Conservation (phyloP, 148 eudicot species). For the Amaranthus hypochondriacus region DNA sequence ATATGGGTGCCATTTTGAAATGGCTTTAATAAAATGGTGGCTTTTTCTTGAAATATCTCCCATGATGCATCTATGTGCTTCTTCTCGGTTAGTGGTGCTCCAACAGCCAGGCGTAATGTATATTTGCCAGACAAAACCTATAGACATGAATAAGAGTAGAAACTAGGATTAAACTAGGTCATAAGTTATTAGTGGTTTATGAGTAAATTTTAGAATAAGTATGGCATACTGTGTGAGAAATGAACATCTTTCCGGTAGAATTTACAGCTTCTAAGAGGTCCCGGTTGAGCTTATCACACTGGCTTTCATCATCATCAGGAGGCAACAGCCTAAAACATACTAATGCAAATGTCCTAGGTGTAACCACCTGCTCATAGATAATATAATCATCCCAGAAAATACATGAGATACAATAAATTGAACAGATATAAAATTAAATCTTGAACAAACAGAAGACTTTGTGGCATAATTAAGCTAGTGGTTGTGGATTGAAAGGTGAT, state of each 20-base stretch:
- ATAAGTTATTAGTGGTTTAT: neutral
- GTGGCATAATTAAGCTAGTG: no score
- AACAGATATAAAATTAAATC: no score
- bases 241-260: constrained; percentile 71
- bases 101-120: constrained; percentile 65
- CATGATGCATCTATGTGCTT: constrained; percentile 69
- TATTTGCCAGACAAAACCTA: constrained; percentile 76
- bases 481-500: no score
- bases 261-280: constrained; percentile 76
- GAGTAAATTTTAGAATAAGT: neutral
- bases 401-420: neutral
- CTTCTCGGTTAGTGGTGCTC: constrained; percentile 90
- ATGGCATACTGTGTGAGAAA: constrained; percentile 71
- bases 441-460: no score
- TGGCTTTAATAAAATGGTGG: constrained; percentile 40
- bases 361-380: constrained; percentile 51
- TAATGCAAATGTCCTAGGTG: constrained; percentile 69
- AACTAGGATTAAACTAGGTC: neutral
- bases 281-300: constrained; percentile 55
- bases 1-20: neutral
- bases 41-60: constrained; percentile 67
- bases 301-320: constrained; percentile 33
- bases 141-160: neutral
- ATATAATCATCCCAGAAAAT: neutral
- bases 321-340: constrained; percentile 80